Conservation (phyloP, 805 yeast species). For the Saccharomycopsis capsularis region DNA sequence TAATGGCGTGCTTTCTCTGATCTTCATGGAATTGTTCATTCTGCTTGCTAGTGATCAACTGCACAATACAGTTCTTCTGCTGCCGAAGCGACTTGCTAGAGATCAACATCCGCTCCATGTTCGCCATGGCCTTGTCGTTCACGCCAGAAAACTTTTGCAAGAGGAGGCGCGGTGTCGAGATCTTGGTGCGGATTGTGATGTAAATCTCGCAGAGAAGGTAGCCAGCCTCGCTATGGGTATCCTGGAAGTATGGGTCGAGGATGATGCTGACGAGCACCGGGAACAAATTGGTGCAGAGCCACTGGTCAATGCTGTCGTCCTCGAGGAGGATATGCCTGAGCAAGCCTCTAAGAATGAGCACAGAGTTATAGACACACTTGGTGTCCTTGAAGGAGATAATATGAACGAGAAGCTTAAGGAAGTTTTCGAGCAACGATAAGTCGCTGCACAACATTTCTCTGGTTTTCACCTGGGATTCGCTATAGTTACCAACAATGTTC, state of each 20-base stretch:
- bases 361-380: slow-evolving; percentile 86
- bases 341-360: slow-evolving; percentile 69
- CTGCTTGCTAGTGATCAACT: slow-evolving; percentile 15
- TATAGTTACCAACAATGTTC: slow-evolving; percentile 33
- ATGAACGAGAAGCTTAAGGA: slow-evolving; percentile 66
- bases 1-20: slow-evolving; percentile 17
- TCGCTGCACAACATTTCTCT: slow-evolving; percentile 60
- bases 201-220: slow-evolving; percentile 77
- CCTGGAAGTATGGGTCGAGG: slow-evolving; percentile 69
- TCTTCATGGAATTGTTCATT: slow-evolving; percentile 19
- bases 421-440: slow-evolving; percentile 65
- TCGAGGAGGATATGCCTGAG: slow-evolving; percentile 60
- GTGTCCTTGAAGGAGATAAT: slow-evolving; percentile 80
- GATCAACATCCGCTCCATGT: slow-evolving; percentile 17
- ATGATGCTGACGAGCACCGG: slow-evolving; percentile 52
- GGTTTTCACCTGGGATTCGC: slow-evolving; percentile 57
- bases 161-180: slow-evolving; percentile 25
- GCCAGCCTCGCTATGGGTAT: slow-evolving; percentile 89
- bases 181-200: slow-evolving; percentile 61
- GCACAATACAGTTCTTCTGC: slow-evolving; percentile 17
- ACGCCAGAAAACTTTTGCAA: slow-evolving; percentile 10
- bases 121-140: slow-evolving; percentile 13
- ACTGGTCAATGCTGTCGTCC: slow-evolving; percentile 70
- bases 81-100: slow-evolving; percentile 11
- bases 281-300: slow-evolving; percentile 42